Evolutionary conservation across 2,329 filamentous ascomycete species (phyloP).

Genomic region (Paecilomyces variotii): DNA sequence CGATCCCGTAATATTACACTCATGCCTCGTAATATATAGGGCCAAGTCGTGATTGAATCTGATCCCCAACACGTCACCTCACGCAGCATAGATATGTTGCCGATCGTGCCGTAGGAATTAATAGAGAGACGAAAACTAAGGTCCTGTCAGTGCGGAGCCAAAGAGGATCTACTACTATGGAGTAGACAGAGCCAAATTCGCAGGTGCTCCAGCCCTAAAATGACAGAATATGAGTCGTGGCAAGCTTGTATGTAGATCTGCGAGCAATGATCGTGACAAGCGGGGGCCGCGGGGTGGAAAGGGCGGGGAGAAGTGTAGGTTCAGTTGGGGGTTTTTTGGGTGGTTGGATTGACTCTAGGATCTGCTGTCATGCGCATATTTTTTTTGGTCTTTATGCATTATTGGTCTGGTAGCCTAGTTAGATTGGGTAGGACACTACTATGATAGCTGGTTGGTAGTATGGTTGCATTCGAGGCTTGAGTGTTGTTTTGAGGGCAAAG

Average conservation of each 20-base stretch:
- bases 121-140: constrained; percentile 4
- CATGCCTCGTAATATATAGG: constrained; percentile 5
- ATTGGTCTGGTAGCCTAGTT: no score
- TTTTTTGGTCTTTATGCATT: no score
- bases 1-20: constrained; percentile 3
- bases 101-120: constrained; percentile 6
- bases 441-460: no score
- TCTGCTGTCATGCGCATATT: no score
- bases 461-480: no score
- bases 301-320: neutral
- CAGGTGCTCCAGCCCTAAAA: neutral
- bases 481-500: no score
- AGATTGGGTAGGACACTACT: no score
- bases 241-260: neutral
- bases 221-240: neutral
- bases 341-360: no score
- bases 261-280: neutral
- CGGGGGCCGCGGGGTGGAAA: neutral
- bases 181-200: neutral
- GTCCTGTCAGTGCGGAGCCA: neutral
- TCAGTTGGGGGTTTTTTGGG: no score
- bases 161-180: neutral
- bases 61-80: neutral
- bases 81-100: constrained; percentile 4
- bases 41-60: neutral